These are phyloP conservation scores for Plasmodium cynomolgi DNA, from an alignment of 169 alveolate genomes.

Conservation along the genomic window DNA sequence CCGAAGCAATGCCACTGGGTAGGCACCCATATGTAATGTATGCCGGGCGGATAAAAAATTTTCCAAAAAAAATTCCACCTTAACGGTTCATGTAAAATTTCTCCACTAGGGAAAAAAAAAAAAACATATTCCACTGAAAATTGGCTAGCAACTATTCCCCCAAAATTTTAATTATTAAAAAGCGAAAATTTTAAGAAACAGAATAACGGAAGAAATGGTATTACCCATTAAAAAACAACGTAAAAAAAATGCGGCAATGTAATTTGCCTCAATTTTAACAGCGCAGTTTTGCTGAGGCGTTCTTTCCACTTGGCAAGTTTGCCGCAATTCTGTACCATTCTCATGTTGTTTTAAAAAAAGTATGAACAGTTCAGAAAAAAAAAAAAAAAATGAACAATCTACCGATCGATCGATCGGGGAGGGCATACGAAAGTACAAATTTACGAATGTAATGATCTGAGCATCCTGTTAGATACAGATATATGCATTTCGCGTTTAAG, in stretches of 20 bases:
- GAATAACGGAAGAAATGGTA: not conserved
- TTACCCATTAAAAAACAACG: not conserved
- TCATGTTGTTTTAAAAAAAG: not conserved
- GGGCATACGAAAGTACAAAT: not conserved
- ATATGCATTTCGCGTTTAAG: not conserved
- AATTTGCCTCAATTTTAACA: not conserved
- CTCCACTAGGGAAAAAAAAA: not conserved
- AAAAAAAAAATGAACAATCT: constrained; percentile 2
- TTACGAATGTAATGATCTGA: not conserved
- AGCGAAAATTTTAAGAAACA: not conserved
- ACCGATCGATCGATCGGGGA: not conserved
- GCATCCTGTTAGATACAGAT: not conserved
- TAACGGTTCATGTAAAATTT: not conserved
- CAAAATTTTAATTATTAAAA: not conserved
- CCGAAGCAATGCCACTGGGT: not conserved
- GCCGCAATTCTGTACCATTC: not conserved
- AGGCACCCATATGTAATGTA: not conserved
- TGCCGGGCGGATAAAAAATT: not conserved
- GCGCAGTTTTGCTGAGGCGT: not conserved
- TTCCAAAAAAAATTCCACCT: not conserved
- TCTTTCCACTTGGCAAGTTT: not conserved
- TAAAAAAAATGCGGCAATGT: not conserved
- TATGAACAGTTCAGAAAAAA: not conserved
- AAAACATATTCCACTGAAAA: not conserved
- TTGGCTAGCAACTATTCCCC: not conserved